A percentile compares a stretch with the other conserved stretches of the same genome.
phyloP scores from a whole-genome alignment of 225 moss, liverwort and hornwort genomes.

The Sphagnum contortum region DNA sequence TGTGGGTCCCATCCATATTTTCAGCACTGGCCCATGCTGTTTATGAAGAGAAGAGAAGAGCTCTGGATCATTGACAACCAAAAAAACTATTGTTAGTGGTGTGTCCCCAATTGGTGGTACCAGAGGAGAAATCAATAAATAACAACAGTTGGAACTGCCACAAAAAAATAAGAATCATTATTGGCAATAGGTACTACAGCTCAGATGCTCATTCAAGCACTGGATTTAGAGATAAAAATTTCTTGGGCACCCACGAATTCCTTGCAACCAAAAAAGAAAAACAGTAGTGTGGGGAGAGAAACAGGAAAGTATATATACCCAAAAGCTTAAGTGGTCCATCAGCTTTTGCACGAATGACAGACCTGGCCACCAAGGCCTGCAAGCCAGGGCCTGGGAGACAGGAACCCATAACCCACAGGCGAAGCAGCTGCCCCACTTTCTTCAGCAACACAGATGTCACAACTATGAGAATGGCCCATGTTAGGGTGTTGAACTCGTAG shows the following conservation, averaged over 20 bases:
- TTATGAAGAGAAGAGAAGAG: conserved; percentile 22
- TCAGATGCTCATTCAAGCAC: too few relatives aligned
- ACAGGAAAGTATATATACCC: conserved; percentile 2
- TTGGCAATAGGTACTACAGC: too few relatives aligned
- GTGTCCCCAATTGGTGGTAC: not conserved
- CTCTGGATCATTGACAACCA: conserved; percentile 10
- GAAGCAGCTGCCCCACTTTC: conserved; percentile 14
- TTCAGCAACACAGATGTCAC: conserved; percentile 23
- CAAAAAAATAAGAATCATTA: too few relatives aligned
- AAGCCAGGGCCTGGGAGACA: conserved; percentile 27
- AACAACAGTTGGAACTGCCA: too few relatives aligned
- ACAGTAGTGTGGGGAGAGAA: too few relatives aligned
- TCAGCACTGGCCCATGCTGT: conserved; percentile 32
- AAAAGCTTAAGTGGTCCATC: conserved; percentile 8
- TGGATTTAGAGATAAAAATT: too few relatives aligned
- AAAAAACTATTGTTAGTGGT: not conserved
- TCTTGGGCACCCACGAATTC: too few relatives aligned
- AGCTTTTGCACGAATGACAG: conserved; percentile 9
- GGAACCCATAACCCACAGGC: conserved; percentile 15
- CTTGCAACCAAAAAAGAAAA: too few relatives aligned
- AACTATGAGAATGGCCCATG: conserved; percentile 22
- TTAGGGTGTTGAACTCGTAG: conserved; percentile 22
- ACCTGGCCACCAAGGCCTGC: conserved; percentile 12
- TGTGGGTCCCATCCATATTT: conserved; percentile 30
- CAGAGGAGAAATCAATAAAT: not conserved